phyloP scores from a whole-genome alignment of 2,329 filamentous ascomycete genomes.

The Aureobasidium zeae region DNA sequence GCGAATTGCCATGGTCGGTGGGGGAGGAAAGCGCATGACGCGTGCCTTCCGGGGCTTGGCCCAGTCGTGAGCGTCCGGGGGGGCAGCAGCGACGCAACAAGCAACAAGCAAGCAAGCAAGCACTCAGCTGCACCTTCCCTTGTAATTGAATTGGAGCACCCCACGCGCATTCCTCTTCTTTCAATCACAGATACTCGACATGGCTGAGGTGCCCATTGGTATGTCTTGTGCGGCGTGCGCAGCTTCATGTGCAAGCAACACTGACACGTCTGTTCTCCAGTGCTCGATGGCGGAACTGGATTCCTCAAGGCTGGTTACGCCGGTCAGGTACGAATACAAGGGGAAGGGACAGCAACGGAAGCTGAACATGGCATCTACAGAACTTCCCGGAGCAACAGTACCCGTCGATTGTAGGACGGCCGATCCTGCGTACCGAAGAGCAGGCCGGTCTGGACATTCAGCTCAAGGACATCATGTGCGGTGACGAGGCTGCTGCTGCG shows the following conservation, averaged over 20 bases:
- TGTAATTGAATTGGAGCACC: too few relatives aligned
- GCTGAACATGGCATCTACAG: slow-evolving; percentile 36
- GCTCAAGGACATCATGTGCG: slow-evolving; percentile 99
- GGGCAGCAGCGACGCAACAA: too few relatives aligned
- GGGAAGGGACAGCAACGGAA: too few relatives aligned
- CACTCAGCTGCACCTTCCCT: too few relatives aligned
- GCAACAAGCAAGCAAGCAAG: too few relatives aligned
- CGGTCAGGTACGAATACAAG: slow-evolving; percentile 68
- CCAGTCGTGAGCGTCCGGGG: too few relatives aligned
- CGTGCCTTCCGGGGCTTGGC: slow-evolving; percentile 14
- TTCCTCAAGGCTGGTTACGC: slow-evolving; percentile 99
- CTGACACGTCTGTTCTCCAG: slow-evolving; percentile 43
- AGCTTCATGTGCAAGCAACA: slow-evolving; percentile 17
- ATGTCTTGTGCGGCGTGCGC: too few relatives aligned
- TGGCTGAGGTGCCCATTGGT: slow-evolving; percentile 44
- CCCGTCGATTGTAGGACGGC: slow-evolving; percentile 94
- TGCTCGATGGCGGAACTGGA: slow-evolving; percentile 98
- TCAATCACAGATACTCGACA: slow-evolving; percentile 22
- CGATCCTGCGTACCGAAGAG: slow-evolving; percentile 95
- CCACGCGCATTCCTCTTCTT: too few relatives aligned
- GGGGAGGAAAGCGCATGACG: background rate
- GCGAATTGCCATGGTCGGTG: background rate
- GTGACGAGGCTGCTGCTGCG: slow-evolving; percentile 91
- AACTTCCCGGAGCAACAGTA: slow-evolving; percentile 99
- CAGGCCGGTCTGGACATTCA: slow-evolving; percentile 56